Evolutionary conservation across 345 rosid species (phyloP), one percentile per base, ranked within the genome.

Genomic region (Bruguiera parviflora): DNA sequence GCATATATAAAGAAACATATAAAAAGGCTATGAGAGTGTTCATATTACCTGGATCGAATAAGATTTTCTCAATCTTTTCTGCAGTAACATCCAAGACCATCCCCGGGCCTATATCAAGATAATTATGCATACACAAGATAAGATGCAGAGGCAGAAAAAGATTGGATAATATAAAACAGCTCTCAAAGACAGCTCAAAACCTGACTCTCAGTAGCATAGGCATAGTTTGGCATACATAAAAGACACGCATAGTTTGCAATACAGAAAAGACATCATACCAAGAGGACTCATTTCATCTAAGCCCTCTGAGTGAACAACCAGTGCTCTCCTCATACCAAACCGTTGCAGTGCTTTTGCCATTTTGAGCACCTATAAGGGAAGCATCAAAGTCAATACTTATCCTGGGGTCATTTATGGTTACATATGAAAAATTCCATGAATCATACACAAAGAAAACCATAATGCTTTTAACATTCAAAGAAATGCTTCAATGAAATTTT

Each of bases 261-360:
- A 33, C 37, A 33, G 9, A 33, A n/a, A 31, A 37, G 28, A 72
- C 37, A 70, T 63, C 82, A 73, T 79, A 89, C 99, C 96, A 0
- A 90, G 86, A 29, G 99, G 96, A 78, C 97, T 96, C 79, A 96
- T 96, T 84, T 96, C 99, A 73, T 92, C 99, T 62, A 96, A 78
- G 67, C 99, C 99, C 75, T 83, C 91, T 19, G 97, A 96, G 79
- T 92, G 99, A 69, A 90, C 98, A 72, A 96, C 97, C 35, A 96
- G 76, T 6, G 97, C 95, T 86, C 97, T 84, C 81, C 84, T 87
- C 97, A 86, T 79, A 70, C 99, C 99, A 85, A 92, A 89, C 39
- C 84, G 66, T 79, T 92, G 97, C 76, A 96, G 77, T 28, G 96
- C 97, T 66, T 84, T 83, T 57, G 99, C 98, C 94, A 96, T 92